phyloP scores from a whole-genome alignment of 148 eudicot genomes.

The Amaranthus cruentus region DNA sequence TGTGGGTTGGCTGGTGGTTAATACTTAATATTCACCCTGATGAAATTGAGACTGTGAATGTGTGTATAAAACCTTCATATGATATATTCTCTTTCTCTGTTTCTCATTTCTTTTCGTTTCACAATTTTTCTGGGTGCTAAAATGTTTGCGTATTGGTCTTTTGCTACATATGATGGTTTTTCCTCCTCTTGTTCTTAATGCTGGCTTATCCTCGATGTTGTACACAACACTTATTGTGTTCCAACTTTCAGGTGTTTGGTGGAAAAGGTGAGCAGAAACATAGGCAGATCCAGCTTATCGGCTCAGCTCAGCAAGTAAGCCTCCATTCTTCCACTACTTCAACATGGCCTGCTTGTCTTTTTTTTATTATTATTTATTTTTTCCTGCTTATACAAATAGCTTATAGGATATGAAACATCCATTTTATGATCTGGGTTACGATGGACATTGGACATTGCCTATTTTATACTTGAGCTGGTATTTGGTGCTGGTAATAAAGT shows the following conservation, averaged over 20 bases:
- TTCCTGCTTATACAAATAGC: not conserved
- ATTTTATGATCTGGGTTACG: not conserved
- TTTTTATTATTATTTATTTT: not conserved
- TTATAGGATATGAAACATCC: not conserved
- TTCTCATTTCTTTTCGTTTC: not conserved
- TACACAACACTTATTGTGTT: not conserved
- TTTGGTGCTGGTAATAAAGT: not conserved
- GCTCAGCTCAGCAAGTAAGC: constrained; percentile 70
- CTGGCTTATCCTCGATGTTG: not conserved
- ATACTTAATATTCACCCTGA: not conserved
- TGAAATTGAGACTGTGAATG: not conserved
- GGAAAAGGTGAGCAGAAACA: constrained; percentile 81
- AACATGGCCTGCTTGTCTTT: not conserved
- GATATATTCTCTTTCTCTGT: not conserved
- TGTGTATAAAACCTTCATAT: not conserved
- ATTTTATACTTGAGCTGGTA: not conserved
- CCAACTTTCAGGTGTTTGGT: constrained; percentile 62
- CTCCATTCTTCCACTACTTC: not conserved
- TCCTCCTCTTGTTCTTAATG: not conserved
- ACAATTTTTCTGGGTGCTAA: not conserved
- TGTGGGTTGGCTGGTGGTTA: no score
- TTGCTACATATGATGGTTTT: not conserved
- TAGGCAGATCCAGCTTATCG: constrained; percentile 84
- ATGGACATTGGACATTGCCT: not conserved
- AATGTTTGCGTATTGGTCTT: not conserved